These are phyloP conservation scores for Raddia distichophylla DNA, from an alignment of 176 grass and related monocot genomes.

Conservation along the genomic window DNA sequence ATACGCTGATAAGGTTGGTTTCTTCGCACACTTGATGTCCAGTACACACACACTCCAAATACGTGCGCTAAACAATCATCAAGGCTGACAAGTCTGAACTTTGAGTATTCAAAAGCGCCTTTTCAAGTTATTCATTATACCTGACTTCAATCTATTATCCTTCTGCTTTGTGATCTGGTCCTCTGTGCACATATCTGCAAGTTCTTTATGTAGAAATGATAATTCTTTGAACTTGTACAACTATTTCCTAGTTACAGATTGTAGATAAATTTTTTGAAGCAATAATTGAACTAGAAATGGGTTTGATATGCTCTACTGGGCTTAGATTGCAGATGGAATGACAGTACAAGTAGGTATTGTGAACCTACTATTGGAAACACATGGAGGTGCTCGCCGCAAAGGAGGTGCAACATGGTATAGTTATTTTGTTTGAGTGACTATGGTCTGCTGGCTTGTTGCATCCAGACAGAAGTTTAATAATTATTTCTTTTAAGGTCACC, in stretches of 20 bases:
- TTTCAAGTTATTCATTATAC: neutral
- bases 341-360: slow-evolving; percentile 93
- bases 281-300: slow-evolving; percentile 13
- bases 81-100: neutral
- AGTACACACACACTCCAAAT: slow-evolving; percentile 2
- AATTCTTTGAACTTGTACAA: slow-evolving; percentile 22
- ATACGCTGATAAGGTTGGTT: slow-evolving; percentile 90
- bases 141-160: slow-evolving; percentile 13
- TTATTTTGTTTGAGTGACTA: slow-evolving; percentile 35
- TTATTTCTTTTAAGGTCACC: slow-evolving; percentile 73
- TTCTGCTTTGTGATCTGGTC: slow-evolving; percentile 24
- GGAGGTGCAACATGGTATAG: slow-evolving; percentile 87
- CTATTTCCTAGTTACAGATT: slow-evolving; percentile 9
- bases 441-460: slow-evolving; percentile 8
- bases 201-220: neutral
- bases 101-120: neutral
- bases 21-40: slow-evolving; percentile 30
- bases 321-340: slow-evolving; percentile 99
- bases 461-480: neutral
- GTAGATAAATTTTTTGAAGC: slow-evolving; percentile 21
- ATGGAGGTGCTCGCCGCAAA: slow-evolving; percentile 61
- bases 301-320: slow-evolving; percentile 41
- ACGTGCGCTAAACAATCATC: slow-evolving; percentile 14
- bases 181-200: neutral
- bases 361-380: slow-evolving; percentile 94